Percentiles rank a stretch among this genome's conserved stretches.
These are phyloP conservation scores for Cutaneotrichosporon cutaneum DNA, from an alignment of 1,284 basidiomycete species.

Conservation along the genomic window DNA sequence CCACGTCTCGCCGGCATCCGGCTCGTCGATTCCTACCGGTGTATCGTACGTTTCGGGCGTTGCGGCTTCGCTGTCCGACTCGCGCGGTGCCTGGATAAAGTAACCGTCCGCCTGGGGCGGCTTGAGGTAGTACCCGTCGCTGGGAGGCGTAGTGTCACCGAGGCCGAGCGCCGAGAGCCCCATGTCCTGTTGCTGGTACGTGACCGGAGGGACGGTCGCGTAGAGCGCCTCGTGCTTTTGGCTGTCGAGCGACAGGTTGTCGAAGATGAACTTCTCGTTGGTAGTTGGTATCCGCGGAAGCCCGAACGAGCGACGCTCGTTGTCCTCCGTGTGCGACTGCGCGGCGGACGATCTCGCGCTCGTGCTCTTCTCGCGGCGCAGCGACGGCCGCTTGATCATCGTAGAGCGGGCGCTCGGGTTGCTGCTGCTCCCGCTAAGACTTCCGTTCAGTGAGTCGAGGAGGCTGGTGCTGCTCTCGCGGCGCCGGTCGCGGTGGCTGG, in stretches of 20 bases:
- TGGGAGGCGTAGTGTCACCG: constrained; percentile 2
- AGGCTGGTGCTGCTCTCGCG: constrained; percentile 9
- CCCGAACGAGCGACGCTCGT: constrained; percentile 40
- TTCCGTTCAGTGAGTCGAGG: neutral
- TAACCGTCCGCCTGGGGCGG: neutral
- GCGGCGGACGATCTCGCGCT: neutral
- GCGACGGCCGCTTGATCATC: neutral
- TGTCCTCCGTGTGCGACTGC: neutral
- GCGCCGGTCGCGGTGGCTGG: constrained; percentile 6
- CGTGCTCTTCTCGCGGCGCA: neutral
- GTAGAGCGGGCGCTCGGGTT: neutral
- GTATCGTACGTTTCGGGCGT: neutral
- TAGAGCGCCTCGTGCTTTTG: constrained; percentile 6
- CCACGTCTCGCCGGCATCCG: constrained; percentile 44
- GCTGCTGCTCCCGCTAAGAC: neutral
- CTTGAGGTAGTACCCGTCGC: neutral
- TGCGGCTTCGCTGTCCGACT: neutral
- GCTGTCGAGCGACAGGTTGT: neutral
- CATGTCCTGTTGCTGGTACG: constrained; percentile 1
- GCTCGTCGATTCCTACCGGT: constrained; percentile 4
- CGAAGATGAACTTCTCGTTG: constrained; percentile 11
- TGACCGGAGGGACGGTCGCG: neutral
- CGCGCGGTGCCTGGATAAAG: neutral
- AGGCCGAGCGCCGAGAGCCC: constrained; percentile 9
- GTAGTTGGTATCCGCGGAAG: constrained; percentile 38